Evolutionary conservation across 257 asterid genomes (phyloP), one percentile per base, ranked within the genome.

Genomic region (Cordia subcordata): DNA sequence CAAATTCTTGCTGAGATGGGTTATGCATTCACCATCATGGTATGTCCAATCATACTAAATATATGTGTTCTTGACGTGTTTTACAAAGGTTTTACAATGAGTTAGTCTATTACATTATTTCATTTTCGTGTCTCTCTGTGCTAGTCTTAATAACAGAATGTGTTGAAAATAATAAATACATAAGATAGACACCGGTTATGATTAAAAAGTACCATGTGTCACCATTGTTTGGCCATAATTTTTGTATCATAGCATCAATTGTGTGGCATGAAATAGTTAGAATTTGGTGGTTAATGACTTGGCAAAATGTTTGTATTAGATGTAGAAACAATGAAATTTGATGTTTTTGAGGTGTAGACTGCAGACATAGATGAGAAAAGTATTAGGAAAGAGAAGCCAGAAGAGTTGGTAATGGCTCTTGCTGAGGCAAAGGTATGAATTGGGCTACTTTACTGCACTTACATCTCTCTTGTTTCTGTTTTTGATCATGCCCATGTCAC

Each of bases 291-390:
- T 33, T 42, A 11, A 10, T 54, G n/a, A n/a, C n/a, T n/a, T n/a
- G n/a, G n/a, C n/a, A n/a, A n/a, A n/a, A 13, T 17, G 3, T 45
- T 55, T 23, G 19, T 57, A 27, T 11, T 27, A 19, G 45, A 52
- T 23, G 18, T 39, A 37, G 22, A 44, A n/a, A 19, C 65, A 18
- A 17, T 16, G 13, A 18, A 11, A 19, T 38, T 58, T 22, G 45
- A 54, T 65, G 46, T 4, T 56, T 62, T 62, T 53, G 56, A 50
- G 68, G 53, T 67, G 39, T 71, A 86, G 96, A 64, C 80, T 55
- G 95, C 95, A 55, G 96, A 89, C 69, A 86, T 89, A 49, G 94
- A 89, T 58, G 96, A 89, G 72, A 77, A 82, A 72, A 79, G 91
- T 62, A 86, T 86, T 66, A 76, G 95, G 77, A 82, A 66, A 79